phyloP scores from a whole-genome alignment of 1,284 basidiomycete genomes.

The Puccinia coronata region DNA sequence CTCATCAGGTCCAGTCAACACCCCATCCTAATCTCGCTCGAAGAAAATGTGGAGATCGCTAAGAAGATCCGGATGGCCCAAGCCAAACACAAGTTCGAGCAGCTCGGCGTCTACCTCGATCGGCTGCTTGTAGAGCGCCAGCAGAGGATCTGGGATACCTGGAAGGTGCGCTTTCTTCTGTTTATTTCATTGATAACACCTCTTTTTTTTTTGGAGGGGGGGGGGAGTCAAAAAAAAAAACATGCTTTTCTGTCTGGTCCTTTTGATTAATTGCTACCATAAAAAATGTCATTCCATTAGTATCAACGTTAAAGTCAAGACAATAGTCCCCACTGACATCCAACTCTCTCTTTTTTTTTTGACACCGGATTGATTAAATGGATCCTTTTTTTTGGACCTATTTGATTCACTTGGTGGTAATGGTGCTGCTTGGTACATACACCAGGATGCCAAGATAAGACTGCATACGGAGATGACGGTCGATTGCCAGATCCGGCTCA shows the following conservation, averaged over 20 bases:
- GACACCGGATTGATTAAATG: no score
- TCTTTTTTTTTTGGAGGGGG: no score
- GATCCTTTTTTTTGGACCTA: neutral
- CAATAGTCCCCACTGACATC: no score
- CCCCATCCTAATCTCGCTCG: slow-evolving; percentile 24
- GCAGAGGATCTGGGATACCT: slow-evolving; percentile 43
- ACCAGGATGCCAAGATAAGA: slow-evolving; percentile 35
- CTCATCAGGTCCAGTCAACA: slow-evolving; percentile 21
- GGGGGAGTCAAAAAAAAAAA: no score
- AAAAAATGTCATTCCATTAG: no score
- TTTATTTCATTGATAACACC: no score
- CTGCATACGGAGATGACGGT: slow-evolving; percentile 28
- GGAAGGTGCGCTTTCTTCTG: slow-evolving; percentile 18
- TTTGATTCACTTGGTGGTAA: no score
- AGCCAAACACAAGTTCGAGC: slow-evolving; percentile 31
- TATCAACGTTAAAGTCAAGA: no score
- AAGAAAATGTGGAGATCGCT: slow-evolving; percentile 28
- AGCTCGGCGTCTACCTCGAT: neutral
- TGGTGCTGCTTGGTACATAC: neutral
- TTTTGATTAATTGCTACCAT: no score
- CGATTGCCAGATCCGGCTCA: slow-evolving; percentile 34
- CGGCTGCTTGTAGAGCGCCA: slow-evolving; percentile 4
- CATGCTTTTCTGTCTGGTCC: no score
- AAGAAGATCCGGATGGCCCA: slow-evolving; percentile 13
- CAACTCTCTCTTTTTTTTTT: no score